phyloP scores from a whole-genome alignment of 1,139 yeast species.

The Blastobotrys raffinosifermentans region DNA sequence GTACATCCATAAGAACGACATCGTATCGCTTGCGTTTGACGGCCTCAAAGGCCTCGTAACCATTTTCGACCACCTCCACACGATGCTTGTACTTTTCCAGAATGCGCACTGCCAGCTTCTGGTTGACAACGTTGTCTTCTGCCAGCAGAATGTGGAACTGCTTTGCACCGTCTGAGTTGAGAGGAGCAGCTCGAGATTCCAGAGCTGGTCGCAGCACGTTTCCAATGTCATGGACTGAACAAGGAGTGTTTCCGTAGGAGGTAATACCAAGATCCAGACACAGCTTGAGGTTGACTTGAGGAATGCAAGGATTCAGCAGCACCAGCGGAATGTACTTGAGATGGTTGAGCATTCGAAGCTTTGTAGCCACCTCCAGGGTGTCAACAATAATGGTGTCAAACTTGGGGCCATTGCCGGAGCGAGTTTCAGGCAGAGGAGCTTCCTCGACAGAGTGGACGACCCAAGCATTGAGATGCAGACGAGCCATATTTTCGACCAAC shows the following conservation, averaged over 20 bases:
- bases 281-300: conserved; percentile 71
- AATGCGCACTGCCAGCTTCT: conserved; percentile 76
- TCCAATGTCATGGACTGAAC: conserved; percentile 73
- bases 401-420: conserved; percentile 39
- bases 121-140: conserved; percentile 83
- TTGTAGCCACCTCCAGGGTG: conserved; percentile 67
- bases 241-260: conserved; percentile 83
- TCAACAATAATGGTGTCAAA: conserved; percentile 81
- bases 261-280: conserved; percentile 84
- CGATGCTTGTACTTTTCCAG: conserved; percentile 77
- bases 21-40: conserved; percentile 63
- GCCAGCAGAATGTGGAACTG: conserved; percentile 72
- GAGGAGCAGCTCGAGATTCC: conserved; percentile 74
- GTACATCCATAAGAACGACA: conserved; percentile 87
- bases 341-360: conserved; percentile 60
- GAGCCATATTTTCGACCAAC: conserved; percentile 46
- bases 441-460: conserved; percentile 39
- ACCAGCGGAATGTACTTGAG: conserved; percentile 80
- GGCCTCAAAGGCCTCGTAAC: conserved; percentile 75
- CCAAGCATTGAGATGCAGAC: conserved; percentile 38
- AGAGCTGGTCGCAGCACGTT: conserved; percentile 79
- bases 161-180: conserved; percentile 71
- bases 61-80: conserved; percentile 80
- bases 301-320: conserved; percentile 67
- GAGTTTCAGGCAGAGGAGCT: conserved; percentile 36